phyloP scores from a whole-genome alignment of 371 early-diverging fungal species.

The Zychaea mexicana region DNA sequence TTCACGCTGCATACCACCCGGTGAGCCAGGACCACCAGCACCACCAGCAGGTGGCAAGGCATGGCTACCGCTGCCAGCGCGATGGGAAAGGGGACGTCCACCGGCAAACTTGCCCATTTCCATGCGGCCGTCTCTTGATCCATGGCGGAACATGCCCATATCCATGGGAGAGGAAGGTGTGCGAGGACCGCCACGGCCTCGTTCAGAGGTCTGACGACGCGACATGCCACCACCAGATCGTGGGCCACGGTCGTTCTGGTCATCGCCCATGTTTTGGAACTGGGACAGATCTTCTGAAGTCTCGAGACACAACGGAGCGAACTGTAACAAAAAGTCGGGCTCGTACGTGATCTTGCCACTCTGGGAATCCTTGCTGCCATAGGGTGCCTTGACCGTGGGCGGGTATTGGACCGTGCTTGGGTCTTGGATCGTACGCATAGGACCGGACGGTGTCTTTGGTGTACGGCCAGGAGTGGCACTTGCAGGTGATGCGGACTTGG shows the following conservation, averaged over 20 bases:
- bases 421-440: conserved; percentile 36
- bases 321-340: conserved; percentile 80
- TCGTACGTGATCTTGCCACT: conserved; percentile 65
- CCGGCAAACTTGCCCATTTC: conserved; percentile 56
- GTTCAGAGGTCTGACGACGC: conserved; percentile 64
- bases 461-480: conserved; percentile 17
- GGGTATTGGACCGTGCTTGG: conserved; percentile 44
- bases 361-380: conserved; percentile 29
- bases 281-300: conserved; percentile 70
- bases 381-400: conserved; percentile 42
- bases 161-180: conserved; percentile 46
- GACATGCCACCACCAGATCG: conserved; percentile 37
- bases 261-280: conserved; percentile 68
- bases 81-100: conserved; percentile 46
- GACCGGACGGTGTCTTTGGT: conserved; percentile 25
- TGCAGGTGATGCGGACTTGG: background rate
- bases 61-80: conserved; percentile 55
- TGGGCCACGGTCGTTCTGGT: conserved; percentile 40
- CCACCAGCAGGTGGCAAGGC: conserved; percentile 36
- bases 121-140: conserved; percentile 44
- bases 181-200: conserved; percentile 55
- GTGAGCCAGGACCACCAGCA: conserved; percentile 35
- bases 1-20: conserved; percentile 61
- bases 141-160: conserved; percentile 49
- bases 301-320: conserved; percentile 67